Percentiles rank a stretch among this genome's conserved stretches.
Conservation (phyloP, 306 rosid species). For the Vigna hirtella region DNA sequence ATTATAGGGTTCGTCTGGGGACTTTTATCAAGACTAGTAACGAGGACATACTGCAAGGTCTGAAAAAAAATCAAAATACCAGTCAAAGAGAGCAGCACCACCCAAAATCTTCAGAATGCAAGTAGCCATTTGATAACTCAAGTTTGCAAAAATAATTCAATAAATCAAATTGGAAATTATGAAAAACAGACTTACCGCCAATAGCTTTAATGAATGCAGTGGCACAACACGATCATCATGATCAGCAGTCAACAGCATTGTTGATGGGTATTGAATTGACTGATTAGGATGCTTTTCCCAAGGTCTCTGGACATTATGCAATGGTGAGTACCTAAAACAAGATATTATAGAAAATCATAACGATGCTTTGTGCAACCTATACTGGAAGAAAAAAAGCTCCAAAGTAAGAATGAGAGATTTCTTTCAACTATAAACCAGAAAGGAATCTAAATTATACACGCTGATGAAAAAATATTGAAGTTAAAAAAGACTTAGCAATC, state of each 20-base stretch:
- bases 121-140: neutral
- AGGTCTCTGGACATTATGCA: slow-evolving; percentile 90
- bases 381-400: neutral
- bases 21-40: slow-evolving; percentile 75
- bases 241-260: slow-evolving; percentile 95
- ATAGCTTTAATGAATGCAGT: slow-evolving; percentile 77
- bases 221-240: slow-evolving; percentile 99
- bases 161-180: neutral
- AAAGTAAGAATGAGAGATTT: neutral
- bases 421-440: neutral
- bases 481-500: slow-evolving; percentile 2
- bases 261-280: slow-evolving; percentile 81
- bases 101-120: slow-evolving; percentile 1
- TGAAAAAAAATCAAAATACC: slow-evolving; percentile 28
- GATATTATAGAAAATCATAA: neutral
- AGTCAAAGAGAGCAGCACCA: neutral
- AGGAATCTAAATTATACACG: neutral
- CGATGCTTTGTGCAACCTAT: neutral
- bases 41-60: slow-evolving; percentile 80
- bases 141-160: too few species aligned
- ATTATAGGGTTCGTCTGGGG: slow-evolving; percentile 89
- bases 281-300: slow-evolving; percentile 68
- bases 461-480: neutral
- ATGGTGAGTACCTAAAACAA: slow-evolving; percentile 82
- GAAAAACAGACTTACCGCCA: slow-evolving; percentile 72